Percentiles rank a stretch among this genome's conserved stretches.
Conservation (phyloP, 768 basidiomycete genomes). For the Mycena kentingensis region DNA sequence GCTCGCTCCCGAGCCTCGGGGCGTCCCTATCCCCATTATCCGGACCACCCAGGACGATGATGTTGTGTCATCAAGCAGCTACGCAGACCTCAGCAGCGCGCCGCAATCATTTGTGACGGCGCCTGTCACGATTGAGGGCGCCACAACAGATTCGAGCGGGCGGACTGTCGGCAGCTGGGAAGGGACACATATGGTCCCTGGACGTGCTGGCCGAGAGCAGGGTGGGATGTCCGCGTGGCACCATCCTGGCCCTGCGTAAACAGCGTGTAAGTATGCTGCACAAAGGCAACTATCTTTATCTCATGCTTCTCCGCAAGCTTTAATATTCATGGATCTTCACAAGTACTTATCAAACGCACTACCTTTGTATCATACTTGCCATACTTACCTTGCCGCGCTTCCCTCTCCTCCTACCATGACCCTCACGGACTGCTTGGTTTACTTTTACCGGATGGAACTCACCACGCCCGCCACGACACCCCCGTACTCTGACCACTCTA, state of each 20-base stretch:
- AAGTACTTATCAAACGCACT: slow-evolving; percentile 36
- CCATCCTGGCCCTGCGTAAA: slow-evolving; percentile 14
- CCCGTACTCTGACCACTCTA: no score
- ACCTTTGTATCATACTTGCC: slow-evolving; percentile 27
- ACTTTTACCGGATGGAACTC: slow-evolving; percentile 1
- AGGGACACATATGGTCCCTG: slow-evolving; percentile 44
- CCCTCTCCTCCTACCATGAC: not conserved
- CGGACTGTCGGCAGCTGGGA: slow-evolving; percentile 53
- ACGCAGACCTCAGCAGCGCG: slow-evolving; percentile 68
- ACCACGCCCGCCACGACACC: no score
- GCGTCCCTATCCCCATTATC: slow-evolving; percentile 30
- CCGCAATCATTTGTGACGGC: slow-evolving; percentile 69
- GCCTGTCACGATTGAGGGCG: slow-evolving; percentile 56
- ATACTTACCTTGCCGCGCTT: not conserved
- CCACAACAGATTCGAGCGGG: slow-evolving; percentile 54
- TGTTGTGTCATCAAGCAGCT: slow-evolving; percentile 38
- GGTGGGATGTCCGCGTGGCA: slow-evolving; percentile 32
- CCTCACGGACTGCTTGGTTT: not conserved
- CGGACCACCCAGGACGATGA: slow-evolving; percentile 16
- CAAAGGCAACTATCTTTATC: slow-evolving; percentile 7
- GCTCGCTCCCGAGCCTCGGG: slow-evolving; percentile 16
- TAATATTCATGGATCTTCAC: slow-evolving; percentile 17
- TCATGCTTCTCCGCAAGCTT: not conserved
- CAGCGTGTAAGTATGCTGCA: slow-evolving; percentile 11
- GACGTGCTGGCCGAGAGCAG: slow-evolving; percentile 37